A percentile compares a stretch with the other conserved stretches of the same genome.
Evolutionary conservation across 139 green algal species (phyloP).

Genomic region (Volvox reticuliferus): DNA sequence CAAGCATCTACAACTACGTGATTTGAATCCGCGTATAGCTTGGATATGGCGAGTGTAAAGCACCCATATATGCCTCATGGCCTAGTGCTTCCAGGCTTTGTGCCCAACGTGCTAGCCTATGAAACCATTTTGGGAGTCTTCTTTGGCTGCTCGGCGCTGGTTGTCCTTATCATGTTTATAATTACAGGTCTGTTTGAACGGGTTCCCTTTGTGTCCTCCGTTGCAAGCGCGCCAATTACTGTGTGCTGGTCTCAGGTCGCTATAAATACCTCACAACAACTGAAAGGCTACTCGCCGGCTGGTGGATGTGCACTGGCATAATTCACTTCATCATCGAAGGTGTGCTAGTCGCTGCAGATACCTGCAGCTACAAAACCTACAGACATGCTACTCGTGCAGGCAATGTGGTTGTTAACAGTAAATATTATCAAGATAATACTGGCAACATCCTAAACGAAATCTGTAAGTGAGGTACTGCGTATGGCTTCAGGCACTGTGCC

Average conservation of each 20-base stretch:
- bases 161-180: constrained; percentile 61
- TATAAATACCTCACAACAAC: constrained; percentile 57
- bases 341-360: constrained; percentile 34
- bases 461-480: constrained; percentile 63
- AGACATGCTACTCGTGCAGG: constrained; percentile 50
- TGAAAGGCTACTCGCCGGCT: constrained; percentile 73
- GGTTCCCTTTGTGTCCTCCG: not conserved
- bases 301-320: constrained; percentile 77
- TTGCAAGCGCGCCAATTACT: not conserved
- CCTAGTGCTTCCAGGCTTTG: constrained; percentile 73
- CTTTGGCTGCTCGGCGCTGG: constrained; percentile 55
- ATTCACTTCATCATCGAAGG: constrained; percentile 92
- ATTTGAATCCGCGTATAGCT: no score
- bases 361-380: not conserved
- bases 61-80: constrained; percentile 85
- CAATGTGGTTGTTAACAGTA: constrained; percentile 74
- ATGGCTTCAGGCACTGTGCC: not conserved
- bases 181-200: constrained; percentile 61
- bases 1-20: no score
- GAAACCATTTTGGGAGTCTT: constrained; percentile 83
- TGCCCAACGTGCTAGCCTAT: constrained; percentile 68
- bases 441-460: constrained; percentile 83
- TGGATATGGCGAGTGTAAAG: not conserved
- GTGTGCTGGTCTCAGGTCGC: constrained; percentile 42
- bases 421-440: constrained; percentile 80